Conservation (phyloP, 148 eudicot genomes). For the Camellia lanceoleosa region DNA sequence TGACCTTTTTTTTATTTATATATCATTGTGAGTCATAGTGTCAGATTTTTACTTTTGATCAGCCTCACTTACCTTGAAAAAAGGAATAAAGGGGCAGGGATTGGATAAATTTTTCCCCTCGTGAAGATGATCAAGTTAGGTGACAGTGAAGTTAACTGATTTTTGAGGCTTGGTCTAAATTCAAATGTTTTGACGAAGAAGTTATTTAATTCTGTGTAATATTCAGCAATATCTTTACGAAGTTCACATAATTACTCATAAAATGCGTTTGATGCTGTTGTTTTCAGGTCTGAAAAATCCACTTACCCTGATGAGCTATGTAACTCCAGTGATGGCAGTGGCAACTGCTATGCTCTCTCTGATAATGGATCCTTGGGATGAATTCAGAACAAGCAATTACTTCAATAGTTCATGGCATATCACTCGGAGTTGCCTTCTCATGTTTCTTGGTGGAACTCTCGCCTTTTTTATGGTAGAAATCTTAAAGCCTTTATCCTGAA, state of each 20-base stretch:
- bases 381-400: constrained; percentile 56
- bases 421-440: constrained; percentile 69
- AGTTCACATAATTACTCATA: constrained; percentile 5
- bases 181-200: neutral
- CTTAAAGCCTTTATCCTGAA: neutral
- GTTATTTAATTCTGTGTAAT: neutral
- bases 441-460: constrained; percentile 95
- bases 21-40: too few species aligned
- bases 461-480: constrained; percentile 85
- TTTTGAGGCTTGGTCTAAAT: neutral
- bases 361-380: constrained; percentile 85
- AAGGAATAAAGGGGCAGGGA: neutral
- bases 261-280: constrained; percentile 8
- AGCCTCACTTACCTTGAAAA: neutral
- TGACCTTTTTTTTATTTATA: neutral
- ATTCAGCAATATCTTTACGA: neutral
- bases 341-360: constrained; percentile 76
- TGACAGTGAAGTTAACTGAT: neutral
- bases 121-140: neutral
- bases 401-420: constrained; percentile 77
- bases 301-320: constrained; percentile 87
- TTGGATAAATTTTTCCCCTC: neutral
- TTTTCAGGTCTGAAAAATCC: constrained; percentile 88
- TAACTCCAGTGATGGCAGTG: constrained; percentile 90
- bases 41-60: neutral